These are phyloP conservation scores for Rhododendron henanense DNA, from an alignment of 148 eudicot genomes.

Conservation along the genomic window DNA sequence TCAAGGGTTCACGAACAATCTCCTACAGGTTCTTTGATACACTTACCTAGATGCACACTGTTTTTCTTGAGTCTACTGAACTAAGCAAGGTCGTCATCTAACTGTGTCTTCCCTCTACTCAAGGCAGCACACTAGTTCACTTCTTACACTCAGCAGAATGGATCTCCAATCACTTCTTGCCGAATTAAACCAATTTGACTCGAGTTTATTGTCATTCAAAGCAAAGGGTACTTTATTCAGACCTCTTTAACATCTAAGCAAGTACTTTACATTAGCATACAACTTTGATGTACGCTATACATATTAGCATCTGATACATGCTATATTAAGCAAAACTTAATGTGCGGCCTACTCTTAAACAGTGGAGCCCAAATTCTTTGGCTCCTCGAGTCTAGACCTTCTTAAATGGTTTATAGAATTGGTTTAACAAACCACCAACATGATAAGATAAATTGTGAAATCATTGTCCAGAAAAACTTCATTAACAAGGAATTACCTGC, in stretches of 20 bases:
- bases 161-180: neutral
- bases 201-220: neutral
- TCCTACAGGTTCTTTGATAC: neutral
- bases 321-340: neutral
- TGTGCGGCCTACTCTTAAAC: neutral
- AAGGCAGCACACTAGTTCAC: neutral
- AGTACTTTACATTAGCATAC: neutral
- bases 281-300: neutral
- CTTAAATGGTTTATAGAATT: neutral
- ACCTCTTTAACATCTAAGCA: neutral
- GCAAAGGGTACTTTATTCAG: neutral
- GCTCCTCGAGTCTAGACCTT: neutral
- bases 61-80: neutral
- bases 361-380: neutral
- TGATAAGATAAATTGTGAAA: neutral
- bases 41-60: neutral
- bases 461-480: neutral
- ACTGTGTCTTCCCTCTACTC: neutral
- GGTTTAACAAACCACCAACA: neutral
- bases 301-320: neutral
- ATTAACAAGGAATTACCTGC: constrained; percentile 52
- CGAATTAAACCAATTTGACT: neutral
- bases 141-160: neutral
- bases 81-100: neutral
- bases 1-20: neutral